A percentile compares a stretch with the other conserved stretches of the same genome.
Conservation (phyloP, 208 protist species). For the Porcisia hertigi region DNA sequence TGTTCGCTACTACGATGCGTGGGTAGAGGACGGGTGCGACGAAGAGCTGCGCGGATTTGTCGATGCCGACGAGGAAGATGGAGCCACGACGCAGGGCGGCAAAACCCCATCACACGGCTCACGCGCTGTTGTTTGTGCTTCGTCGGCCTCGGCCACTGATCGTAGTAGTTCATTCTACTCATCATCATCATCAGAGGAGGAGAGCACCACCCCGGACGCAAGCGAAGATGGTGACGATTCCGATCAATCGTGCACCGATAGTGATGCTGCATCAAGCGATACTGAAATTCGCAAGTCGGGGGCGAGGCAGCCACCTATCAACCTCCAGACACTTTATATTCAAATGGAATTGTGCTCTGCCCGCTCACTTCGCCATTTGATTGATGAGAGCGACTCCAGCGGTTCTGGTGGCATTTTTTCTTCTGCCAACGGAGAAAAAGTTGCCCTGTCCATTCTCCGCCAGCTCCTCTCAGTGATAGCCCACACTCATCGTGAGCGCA, state of each 20-base stretch:
- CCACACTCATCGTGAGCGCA: slow-evolving; percentile 72
- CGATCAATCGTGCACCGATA: slow-evolving; percentile 1
- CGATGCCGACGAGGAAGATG: slow-evolving; percentile 40
- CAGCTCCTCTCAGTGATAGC: slow-evolving; percentile 76
- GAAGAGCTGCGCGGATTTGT: slow-evolving; percentile 71
- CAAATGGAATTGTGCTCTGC: slow-evolving; percentile 89
- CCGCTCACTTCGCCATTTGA: slow-evolving; percentile 68
- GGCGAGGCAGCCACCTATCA: background rate
- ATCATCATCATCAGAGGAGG: slow-evolving; percentile 15
- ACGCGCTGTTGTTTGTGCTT: background rate
- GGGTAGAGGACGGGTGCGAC: slow-evolving; percentile 84
- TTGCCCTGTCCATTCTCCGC: slow-evolving; percentile 71
- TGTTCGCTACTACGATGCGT: slow-evolving; percentile 90
- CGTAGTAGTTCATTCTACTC: slow-evolving; percentile 1
- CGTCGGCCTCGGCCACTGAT: slow-evolving; percentile 16
- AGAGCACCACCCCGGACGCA: slow-evolving; percentile 1
- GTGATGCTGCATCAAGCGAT: background rate
- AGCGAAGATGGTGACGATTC: slow-evolving; percentile 8
- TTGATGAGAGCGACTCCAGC: slow-evolving; percentile 62
- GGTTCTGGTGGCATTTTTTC: slow-evolving; percentile 40
- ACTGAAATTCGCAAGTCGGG: background rate
- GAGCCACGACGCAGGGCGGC: slow-evolving; percentile 13
- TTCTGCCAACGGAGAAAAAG: slow-evolving; percentile 53
- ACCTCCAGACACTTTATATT: slow-evolving; percentile 80
- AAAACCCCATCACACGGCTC: background rate